Percentiles rank a stretch among this genome's conserved stretches.
phyloP scores from a whole-genome alignment of 2,329 filamentous ascomycete genomes.

The Chaetomiaceae sp. region DNA sequence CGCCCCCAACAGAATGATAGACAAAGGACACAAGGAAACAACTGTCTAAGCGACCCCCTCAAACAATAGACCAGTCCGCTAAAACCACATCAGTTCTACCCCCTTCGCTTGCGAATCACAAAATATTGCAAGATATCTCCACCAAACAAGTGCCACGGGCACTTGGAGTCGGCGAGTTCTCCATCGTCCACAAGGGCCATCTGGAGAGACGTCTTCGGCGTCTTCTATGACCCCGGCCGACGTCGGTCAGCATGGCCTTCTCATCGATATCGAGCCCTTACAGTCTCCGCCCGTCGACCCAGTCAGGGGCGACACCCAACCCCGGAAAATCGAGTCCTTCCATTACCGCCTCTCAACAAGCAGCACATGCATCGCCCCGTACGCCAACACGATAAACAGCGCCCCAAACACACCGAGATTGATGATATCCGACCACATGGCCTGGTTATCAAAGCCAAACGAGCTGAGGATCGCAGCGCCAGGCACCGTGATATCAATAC shows the following conservation, averaged over 20 bases:
- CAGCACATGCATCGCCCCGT: conserved; percentile 86
- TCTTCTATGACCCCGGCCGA: too few relatives aligned
- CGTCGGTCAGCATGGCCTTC: too few relatives aligned
- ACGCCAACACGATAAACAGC: conserved; percentile 81
- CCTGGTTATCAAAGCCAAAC: conserved; percentile 87
- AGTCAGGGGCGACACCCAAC: too few relatives aligned
- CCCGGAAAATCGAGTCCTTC: background rate
- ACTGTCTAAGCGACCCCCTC: background rate
- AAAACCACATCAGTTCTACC: background rate
- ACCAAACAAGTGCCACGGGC: too few relatives aligned
- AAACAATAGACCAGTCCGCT: background rate
- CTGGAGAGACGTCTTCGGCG: too few relatives aligned
- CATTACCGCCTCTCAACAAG: conserved; percentile 78
- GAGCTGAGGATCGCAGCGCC: conserved; percentile 90
- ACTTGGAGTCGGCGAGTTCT: too few relatives aligned
- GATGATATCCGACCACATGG: conserved; percentile 78
- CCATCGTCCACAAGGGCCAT: too few relatives aligned
- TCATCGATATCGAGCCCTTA: background rate
- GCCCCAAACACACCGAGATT: conserved; percentile 78
- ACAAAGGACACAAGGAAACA: background rate
- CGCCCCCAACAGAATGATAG: background rate
- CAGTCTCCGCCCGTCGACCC: too few relatives aligned
- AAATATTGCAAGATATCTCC: too few relatives aligned
- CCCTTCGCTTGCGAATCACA: background rate
- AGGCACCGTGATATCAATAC: conserved; percentile 91